Conservation (phyloP, 2,329 filamentous ascomycete genomes). For the Penicillium sp. region DNA sequence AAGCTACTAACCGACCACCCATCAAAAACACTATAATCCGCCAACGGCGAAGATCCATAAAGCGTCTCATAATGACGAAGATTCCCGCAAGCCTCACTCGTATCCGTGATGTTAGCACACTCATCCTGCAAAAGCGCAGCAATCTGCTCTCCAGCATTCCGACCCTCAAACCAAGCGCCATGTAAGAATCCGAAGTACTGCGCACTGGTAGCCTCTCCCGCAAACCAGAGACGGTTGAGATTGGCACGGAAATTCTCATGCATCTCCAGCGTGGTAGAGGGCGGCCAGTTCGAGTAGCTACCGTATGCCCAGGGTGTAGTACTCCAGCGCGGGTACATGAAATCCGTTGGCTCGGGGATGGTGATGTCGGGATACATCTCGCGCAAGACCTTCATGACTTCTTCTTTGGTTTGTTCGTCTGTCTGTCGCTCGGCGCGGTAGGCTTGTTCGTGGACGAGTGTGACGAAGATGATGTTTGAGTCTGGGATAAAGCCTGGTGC, state of each 20-base stretch:
- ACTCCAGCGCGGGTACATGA: conserved; percentile 63
- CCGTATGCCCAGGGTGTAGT: conserved; percentile 55
- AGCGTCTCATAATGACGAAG: conserved; percentile 12
- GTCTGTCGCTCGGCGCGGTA: conserved; percentile 61
- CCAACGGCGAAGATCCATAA: conserved; percentile 16
- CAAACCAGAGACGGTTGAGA: conserved; percentile 61
- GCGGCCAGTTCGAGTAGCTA: conserved; percentile 68
- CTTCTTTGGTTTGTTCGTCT: conserved; percentile 57
- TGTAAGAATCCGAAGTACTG: conserved; percentile 67
- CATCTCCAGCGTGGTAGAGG: conserved; percentile 61
- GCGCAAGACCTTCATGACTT: conserved; percentile 59
- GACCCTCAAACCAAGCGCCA: conserved; percentile 60
- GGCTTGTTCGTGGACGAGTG: conserved; percentile 58
- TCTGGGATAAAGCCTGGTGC: conserved; percentile 58
- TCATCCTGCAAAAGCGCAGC: conserved; percentile 6
- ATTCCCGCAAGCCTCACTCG: conserved; percentile 12
- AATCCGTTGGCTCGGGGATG: conserved; percentile 61
- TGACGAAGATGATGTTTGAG: conserved; percentile 67
- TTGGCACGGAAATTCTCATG: conserved; percentile 70
- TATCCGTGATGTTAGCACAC: conserved; percentile 8
- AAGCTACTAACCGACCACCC: conserved; percentile 20
- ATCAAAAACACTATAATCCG: conserved; percentile 23
- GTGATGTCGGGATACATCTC: conserved; percentile 61
- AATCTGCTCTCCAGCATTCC: conserved; percentile 45
- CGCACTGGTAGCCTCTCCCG: conserved; percentile 62